phyloP scores from a whole-genome alignment of 2,329 filamentous ascomycete species.

The Exophiala aquamarina region DNA sequence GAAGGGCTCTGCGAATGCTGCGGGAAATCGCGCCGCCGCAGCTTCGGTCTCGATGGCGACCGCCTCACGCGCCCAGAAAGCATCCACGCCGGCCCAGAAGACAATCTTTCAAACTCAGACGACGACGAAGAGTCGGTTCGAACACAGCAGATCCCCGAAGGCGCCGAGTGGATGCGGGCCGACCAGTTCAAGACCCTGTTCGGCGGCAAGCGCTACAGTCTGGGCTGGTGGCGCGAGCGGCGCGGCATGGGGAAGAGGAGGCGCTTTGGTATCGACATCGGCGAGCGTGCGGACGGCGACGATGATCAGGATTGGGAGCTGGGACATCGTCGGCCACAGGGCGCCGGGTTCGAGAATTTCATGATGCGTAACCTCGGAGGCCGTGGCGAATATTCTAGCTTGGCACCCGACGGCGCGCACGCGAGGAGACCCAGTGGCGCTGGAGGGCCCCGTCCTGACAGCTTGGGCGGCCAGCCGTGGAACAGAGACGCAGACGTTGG shows the following conservation, averaged over 20 bases:
- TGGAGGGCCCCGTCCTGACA: not conserved
- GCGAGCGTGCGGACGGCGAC: slow-evolving; percentile 19
- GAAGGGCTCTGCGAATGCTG: slow-evolving; percentile 28
- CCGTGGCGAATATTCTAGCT: slow-evolving; percentile 17
- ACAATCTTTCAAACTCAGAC: slow-evolving; percentile 7
- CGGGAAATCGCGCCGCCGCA: slow-evolving; percentile 25
- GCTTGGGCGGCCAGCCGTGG: not conserved
- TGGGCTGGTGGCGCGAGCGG: slow-evolving; percentile 29
- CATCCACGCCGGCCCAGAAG: slow-evolving; percentile 20
- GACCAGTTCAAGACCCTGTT: slow-evolving; percentile 21
- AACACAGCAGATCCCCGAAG: slow-evolving; percentile 22
- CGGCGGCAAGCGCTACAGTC: slow-evolving; percentile 21
- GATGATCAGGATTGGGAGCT: slow-evolving; percentile 26
- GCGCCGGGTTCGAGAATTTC: slow-evolving; percentile 16
- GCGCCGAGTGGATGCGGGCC: slow-evolving; percentile 25
- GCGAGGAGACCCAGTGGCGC: not conserved
- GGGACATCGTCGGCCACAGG: slow-evolving; percentile 14
- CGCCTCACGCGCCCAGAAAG: slow-evolving; percentile 12
- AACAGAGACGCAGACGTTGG: not conserved
- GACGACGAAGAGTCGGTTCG: slow-evolving; percentile 13
- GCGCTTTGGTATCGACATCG: slow-evolving; percentile 27
- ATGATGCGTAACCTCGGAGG: slow-evolving; percentile 9
- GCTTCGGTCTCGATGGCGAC: slow-evolving; percentile 16
- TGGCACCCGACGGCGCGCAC: slow-evolving; percentile 4
- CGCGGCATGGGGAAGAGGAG: slow-evolving; percentile 16